phyloP scores from a whole-genome alignment of 2,329 filamentous ascomycete species.

The Fonsecaea monophora region DNA sequence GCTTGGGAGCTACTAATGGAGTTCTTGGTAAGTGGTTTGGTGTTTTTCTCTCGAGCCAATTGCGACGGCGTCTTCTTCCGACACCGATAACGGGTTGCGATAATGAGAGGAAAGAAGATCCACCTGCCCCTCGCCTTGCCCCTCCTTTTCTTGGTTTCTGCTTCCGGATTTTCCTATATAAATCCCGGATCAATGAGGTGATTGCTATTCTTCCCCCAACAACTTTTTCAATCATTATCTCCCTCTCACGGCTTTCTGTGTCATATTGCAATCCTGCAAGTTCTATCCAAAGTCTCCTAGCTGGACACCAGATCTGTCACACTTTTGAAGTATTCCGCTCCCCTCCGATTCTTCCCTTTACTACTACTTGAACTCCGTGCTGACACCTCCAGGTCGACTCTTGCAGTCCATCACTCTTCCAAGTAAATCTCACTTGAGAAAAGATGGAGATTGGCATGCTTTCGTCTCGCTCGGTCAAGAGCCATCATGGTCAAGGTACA shows the following conservation, averaged over 20 bases:
- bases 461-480: conserved; percentile 36
- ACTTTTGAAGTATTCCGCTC: neutral
- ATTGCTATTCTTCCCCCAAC: neutral
- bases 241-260: neutral
- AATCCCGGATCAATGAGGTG: neutral
- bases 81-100: neutral
- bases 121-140: conserved; percentile 1
- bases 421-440: conserved; percentile 34
- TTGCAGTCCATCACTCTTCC: neutral
- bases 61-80: neutral
- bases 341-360: neutral
- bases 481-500: conserved; percentile 55
- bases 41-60: neutral
- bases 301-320: neutral
- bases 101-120: neutral
- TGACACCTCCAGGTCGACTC: conserved; percentile 21
- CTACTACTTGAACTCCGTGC: neutral
- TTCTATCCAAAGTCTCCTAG: neutral
- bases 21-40: neutral
- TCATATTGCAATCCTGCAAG: neutral
- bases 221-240: no score
- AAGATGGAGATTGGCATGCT: conserved; percentile 34
- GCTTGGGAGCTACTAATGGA: no score
- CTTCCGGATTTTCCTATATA: neutral
- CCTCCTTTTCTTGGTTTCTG: neutral